Percentiles rank a stretch among this genome's conserved stretches.
phyloP scores from a whole-genome alignment of 495 filamentous ascomycete genomes.

The Penicillium angulare region DNA sequence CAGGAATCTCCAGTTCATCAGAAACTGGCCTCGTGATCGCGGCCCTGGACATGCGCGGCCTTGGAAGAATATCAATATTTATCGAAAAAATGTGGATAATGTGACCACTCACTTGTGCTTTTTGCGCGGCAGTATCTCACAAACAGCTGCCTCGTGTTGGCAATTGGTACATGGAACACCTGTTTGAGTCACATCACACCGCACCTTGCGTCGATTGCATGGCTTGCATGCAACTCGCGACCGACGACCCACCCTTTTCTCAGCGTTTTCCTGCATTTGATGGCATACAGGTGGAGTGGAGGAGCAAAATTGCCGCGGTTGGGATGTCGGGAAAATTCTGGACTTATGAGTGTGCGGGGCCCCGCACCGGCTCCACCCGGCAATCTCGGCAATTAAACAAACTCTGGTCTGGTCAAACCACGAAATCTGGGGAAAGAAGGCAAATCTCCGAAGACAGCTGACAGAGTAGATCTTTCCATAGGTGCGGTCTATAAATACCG shows the following conservation, averaged over 20 bases:
- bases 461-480: neutral
- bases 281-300: neutral
- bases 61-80: neutral
- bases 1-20: neutral
- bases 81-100: too few species aligned
- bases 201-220: slow-evolving; percentile 3
- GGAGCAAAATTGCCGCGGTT: neutral
- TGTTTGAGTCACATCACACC: neutral
- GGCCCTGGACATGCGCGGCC: neutral
- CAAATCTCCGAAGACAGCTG: neutral
- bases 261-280: neutral
- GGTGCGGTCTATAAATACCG: neutral
- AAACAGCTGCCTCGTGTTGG: neutral
- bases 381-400: neutral
- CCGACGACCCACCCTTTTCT: neutral
- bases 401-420: neutral
- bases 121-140: slow-evolving; percentile 3
- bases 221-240: slow-evolving; percentile 1
- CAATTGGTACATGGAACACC: slow-evolving; percentile 3
- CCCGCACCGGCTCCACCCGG: neutral
- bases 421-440: slow-evolving; percentile 1
- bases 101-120: slow-evolving; percentile 2
- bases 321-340: neutral
- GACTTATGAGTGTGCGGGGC: neutral
- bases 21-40: neutral